Percentiles rank a stretch among this genome's conserved stretches.
These are phyloP conservation scores for Trichophaea hybrida DNA, from an alignment of 2,329 filamentous ascomycete genomes.

Conservation along the genomic window DNA sequence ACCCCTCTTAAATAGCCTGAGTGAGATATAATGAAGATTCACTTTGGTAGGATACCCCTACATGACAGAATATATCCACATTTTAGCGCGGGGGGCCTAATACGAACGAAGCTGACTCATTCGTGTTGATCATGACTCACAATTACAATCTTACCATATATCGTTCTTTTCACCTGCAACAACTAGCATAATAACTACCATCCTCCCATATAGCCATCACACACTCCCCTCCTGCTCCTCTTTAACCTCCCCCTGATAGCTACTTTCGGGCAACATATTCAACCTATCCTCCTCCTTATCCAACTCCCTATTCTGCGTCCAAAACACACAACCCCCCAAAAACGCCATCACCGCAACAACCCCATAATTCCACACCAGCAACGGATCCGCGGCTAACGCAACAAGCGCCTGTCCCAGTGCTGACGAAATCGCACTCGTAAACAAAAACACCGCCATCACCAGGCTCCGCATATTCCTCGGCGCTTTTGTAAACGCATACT, in stretches of 20 bases:
- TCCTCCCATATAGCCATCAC: too few relatives aligned
- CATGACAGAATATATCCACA: too few relatives aligned
- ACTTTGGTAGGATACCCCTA: too few relatives aligned
- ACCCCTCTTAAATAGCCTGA: too few relatives aligned
- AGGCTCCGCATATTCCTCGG: slow-evolving; percentile 68
- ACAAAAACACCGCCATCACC: slow-evolving; percentile 53
- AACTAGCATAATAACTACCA: too few relatives aligned
- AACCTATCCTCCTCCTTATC: slow-evolving; percentile 53
- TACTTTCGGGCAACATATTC: slow-evolving; percentile 41
- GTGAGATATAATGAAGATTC: too few relatives aligned
- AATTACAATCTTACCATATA: too few relatives aligned
- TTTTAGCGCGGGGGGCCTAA: too few relatives aligned
- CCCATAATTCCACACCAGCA: slow-evolving; percentile 43
- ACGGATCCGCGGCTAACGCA: slow-evolving; percentile 46
- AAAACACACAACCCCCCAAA: slow-evolving; percentile 50
- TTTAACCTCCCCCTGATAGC: not conserved
- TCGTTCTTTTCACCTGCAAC: too few relatives aligned
- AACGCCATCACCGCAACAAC: slow-evolving; percentile 47
- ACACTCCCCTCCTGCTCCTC: not conserved
- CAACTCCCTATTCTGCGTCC: slow-evolving; percentile 50
- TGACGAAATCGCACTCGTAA: slow-evolving; percentile 54
- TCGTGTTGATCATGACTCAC: too few relatives aligned
- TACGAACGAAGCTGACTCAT: too few relatives aligned
- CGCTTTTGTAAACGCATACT: slow-evolving; percentile 65
- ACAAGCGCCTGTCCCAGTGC: slow-evolving; percentile 57